Conservation (phyloP, 1,139 yeast genomes). For the Meyerozyma carpophila region DNA sequence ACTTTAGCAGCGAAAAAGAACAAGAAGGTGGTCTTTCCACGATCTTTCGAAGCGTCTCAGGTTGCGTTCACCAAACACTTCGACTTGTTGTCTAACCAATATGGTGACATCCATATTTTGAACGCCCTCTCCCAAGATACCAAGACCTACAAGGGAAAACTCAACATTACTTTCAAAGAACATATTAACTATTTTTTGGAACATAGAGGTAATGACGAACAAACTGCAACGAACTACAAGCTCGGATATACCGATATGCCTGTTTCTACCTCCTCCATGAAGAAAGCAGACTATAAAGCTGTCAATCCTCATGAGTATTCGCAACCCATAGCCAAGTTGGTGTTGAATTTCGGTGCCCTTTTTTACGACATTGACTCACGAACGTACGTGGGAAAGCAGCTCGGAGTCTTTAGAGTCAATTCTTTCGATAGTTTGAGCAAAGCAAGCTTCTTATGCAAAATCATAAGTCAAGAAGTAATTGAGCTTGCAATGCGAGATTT, state of each 20-base stretch:
- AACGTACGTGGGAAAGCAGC: slow-evolving; percentile 56
- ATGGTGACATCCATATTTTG: slow-evolving; percentile 58
- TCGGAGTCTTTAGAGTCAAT: slow-evolving; percentile 62
- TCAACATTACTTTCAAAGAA: slow-evolving; percentile 24
- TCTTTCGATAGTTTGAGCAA: slow-evolving; percentile 64
- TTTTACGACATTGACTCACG: slow-evolving; percentile 48
- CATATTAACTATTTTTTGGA: slow-evolving; percentile 26
- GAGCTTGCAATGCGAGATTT: slow-evolving; percentile 53
- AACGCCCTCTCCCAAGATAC: slow-evolving; percentile 44
- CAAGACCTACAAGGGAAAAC: slow-evolving; percentile 30
- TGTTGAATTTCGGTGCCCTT: slow-evolving; percentile 60
- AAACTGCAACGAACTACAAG: slow-evolving; percentile 10
- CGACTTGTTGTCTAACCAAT: slow-evolving; percentile 50
- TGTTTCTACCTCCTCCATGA: slow-evolving; percentile 26
- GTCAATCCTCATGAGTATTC: slow-evolving; percentile 36
- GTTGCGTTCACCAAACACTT: slow-evolving; percentile 62
- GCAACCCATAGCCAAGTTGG: slow-evolving; percentile 37
- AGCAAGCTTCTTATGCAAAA: slow-evolving; percentile 53
- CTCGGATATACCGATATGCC: slow-evolving; percentile 30
- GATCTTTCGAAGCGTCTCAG: slow-evolving; percentile 61
- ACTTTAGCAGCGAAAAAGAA: slow-evolving; percentile 28
- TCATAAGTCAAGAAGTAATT: slow-evolving; percentile 57
- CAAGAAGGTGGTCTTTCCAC: slow-evolving; percentile 47
- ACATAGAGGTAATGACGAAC: slow-evolving; percentile 4
- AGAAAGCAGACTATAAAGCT: slow-evolving; percentile 32